Percentiles rank a stretch among this genome's conserved stretches.
These are phyloP conservation scores for Spergularia azorica DNA, from an alignment of 179 eudicot genomes.

Conservation along the genomic window DNA sequence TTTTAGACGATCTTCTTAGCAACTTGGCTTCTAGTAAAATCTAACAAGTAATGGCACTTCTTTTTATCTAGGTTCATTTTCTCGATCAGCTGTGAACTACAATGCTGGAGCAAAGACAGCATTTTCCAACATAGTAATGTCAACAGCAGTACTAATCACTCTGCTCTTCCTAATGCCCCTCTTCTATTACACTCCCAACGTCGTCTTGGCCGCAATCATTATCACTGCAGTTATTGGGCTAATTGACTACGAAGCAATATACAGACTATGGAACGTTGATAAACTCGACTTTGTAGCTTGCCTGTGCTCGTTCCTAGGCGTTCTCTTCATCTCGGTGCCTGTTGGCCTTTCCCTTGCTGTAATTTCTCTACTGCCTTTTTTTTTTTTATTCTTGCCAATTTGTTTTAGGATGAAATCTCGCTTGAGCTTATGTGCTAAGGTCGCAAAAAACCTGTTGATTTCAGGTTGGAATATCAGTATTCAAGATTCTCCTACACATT, in stretches of 20 bases:
- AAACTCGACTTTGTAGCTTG: conserved; percentile 81
- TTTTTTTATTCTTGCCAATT: neutral
- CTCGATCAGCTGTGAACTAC: conserved; percentile 88
- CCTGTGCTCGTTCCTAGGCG: conserved; percentile 80
- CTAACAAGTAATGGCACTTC: too few relatives aligned
- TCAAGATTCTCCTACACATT: conserved; percentile 66
- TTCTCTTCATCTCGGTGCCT: conserved; percentile 77
- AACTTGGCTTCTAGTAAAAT: too few relatives aligned
- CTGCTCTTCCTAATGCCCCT: conserved; percentile 85
- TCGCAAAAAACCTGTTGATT: neutral
- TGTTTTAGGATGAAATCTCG: neutral
- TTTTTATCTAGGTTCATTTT: conserved; percentile 61
- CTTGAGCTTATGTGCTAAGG: neutral
- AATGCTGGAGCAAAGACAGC: conserved; percentile 87
- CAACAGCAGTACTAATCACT: conserved; percentile 70
- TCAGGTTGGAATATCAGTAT: conserved; percentile 75
- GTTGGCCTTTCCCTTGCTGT: conserved; percentile 76
- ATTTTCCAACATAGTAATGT: conserved; percentile 78
- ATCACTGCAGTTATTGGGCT: conserved; percentile 86
- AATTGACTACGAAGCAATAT: conserved; percentile 64
- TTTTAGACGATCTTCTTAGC: too few relatives aligned
- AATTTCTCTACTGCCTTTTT: conserved; percentile 25
- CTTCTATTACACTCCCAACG: conserved; percentile 89
- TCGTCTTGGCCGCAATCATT: conserved; percentile 72
- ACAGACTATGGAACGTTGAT: conserved; percentile 72